Evolutionary conservation across 2,329 filamentous ascomycete genomes (phyloP), one percentile per base, ranked within the genome.

Genomic region (Zasmidium citrigriseum): DNA sequence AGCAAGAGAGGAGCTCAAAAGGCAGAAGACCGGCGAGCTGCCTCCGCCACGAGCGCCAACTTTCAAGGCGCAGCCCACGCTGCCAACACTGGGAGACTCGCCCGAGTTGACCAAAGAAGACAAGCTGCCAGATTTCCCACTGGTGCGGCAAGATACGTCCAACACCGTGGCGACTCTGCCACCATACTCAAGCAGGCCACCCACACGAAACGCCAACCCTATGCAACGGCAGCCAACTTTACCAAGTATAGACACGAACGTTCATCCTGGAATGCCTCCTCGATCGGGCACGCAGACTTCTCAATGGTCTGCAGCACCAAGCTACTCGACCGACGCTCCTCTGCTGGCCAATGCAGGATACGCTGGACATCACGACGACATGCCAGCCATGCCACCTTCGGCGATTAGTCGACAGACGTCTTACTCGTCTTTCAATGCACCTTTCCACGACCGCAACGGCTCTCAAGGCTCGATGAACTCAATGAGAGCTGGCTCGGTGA

Each of bases 271-370:
- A 10, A 73, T 75, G 46, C 68, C 70, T 5, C 65, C 61, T 1
- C 68, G 79, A 54, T 72, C 73, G n/a, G 68, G 74, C 46, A 89
- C 89, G 0, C 79, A 82, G 61, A 76, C 77, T 18, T 88, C 88
- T 0, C 75, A 75, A 25, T 78, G 72, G 58, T 80, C 82, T 2
- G 75, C 69, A 47, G 67, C 78, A n/a, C 64, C 62, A 9, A 89
- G 82, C 68, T 88, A 86, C 68, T 83, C 81, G 12, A 86, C 88
- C 2, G 84, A 87, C 60, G 82, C 84, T 7, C 85, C 89, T 1
- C 79, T 91, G 4, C 74, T 89, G 38, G 75, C 77, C 18, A 79
- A 83, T 59, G 86, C 86, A 4, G 86, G 86, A 20, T 69, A 65
- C 52, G 66, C 64, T 23, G 69, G 67, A 21, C 61, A 58, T 5